Conservation (phyloP, 1,284 basidiomycete species). For the Boletus semigastroideus region DNA sequence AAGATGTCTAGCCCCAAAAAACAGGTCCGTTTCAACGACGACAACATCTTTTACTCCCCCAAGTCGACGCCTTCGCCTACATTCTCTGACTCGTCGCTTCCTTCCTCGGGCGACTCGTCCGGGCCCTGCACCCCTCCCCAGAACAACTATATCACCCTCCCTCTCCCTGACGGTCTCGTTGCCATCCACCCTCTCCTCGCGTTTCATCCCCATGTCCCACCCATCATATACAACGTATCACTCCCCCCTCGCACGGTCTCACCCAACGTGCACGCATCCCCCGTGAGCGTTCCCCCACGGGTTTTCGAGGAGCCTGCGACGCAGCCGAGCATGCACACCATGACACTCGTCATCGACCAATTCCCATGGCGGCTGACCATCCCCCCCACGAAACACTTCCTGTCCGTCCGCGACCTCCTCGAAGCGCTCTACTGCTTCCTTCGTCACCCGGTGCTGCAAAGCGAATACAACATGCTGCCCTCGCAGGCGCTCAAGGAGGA, state of each 20-base stretch:
- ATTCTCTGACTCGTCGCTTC: constrained; percentile 40
- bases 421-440: constrained; percentile 37
- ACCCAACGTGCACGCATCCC: constrained; percentile 29
- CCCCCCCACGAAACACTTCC: constrained; percentile 26
- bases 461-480: constrained; percentile 41
- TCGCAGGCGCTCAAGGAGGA: constrained; percentile 33
- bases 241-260: constrained; percentile 30
- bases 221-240: constrained; percentile 39
- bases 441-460: constrained; percentile 36
- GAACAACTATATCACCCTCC: constrained; percentile 23
- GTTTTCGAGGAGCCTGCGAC: constrained; percentile 38
- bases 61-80: constrained; percentile 39
- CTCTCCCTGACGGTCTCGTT: constrained; percentile 32
- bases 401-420: constrained; percentile 40
- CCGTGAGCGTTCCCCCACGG: constrained; percentile 23
- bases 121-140: constrained; percentile 39
- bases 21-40: constrained; percentile 47
- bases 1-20: constrained; percentile 30
- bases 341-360: constrained; percentile 32
- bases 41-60: constrained; percentile 46
- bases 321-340: constrained; percentile 29
- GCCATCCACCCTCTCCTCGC: constrained; percentile 45
- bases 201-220: constrained; percentile 38
- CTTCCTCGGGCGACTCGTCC: constrained; percentile 34
- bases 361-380: constrained; percentile 37